Percentiles rank a stretch among this genome's conserved stretches.
These are phyloP conservation scores for Penicillium simplicissimum DNA, from an alignment of 495 filamentous ascomycete species.

Conservation along the genomic window DNA sequence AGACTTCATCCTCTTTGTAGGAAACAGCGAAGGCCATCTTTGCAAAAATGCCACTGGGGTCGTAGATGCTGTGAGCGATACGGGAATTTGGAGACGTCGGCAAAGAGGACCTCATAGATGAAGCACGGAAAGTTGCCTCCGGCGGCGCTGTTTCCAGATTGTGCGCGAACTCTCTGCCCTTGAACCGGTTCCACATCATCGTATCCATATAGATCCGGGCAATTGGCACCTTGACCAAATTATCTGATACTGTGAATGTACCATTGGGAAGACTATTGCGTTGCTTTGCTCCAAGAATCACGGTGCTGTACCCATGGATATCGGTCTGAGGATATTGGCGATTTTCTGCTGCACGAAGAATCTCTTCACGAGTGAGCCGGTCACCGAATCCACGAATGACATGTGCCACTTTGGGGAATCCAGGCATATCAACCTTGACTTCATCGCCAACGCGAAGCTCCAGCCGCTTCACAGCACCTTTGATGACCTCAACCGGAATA, in stretches of 20 bases:
- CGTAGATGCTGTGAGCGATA: slow-evolving; percentile 39
- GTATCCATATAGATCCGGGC: slow-evolving; percentile 50
- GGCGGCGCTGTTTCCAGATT: slow-evolving; percentile 21
- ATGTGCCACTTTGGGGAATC: slow-evolving; percentile 48
- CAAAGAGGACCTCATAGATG: slow-evolving; percentile 42
- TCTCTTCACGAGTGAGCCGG: slow-evolving; percentile 38
- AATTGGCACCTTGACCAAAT: slow-evolving; percentile 46
- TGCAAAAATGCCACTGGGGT: slow-evolving; percentile 55
- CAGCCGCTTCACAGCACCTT: slow-evolving; percentile 46
- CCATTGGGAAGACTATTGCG: slow-evolving; percentile 46
- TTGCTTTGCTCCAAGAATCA: slow-evolving; percentile 48
- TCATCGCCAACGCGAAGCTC: slow-evolving; percentile 50
- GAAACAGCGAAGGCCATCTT: slow-evolving; percentile 83
- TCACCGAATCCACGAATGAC: slow-evolving; percentile 47
- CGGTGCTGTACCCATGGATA: slow-evolving; percentile 45
- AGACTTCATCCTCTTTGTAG: slow-evolving; percentile 58
- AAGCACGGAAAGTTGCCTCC: slow-evolving; percentile 37
- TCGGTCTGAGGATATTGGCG: slow-evolving; percentile 44
- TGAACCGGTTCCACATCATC: slow-evolving; percentile 51
- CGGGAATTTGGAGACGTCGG: slow-evolving; percentile 46
- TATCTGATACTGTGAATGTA: slow-evolving; percentile 32
- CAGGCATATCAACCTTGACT: slow-evolving; percentile 53
- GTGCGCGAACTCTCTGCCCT: slow-evolving; percentile 44
- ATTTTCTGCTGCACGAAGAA: slow-evolving; percentile 27
- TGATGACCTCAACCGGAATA: slow-evolving; percentile 42